Conservation (phyloP, 129 eudicot genomes). For the Lactuca sativa region DNA sequence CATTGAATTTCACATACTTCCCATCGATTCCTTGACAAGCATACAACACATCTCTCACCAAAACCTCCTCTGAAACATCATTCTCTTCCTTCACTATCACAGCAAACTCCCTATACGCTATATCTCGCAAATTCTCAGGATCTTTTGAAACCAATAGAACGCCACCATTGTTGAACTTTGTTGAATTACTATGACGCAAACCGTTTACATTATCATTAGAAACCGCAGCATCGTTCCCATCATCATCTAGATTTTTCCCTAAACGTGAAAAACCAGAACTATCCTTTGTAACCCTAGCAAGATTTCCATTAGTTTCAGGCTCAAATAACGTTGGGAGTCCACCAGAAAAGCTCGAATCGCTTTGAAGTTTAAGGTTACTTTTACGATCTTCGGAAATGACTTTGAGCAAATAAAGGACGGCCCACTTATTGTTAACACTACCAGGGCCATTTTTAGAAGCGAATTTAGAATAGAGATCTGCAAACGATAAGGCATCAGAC, state of each 20-base stretch:
- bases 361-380: conserved; percentile 2
- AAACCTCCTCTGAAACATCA: conserved; percentile 82
- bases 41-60: conserved; percentile 93
- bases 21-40: conserved; percentile 98
- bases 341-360: conserved; percentile 38
- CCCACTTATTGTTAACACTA: conserved; percentile 83
- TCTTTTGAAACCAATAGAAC: conserved; percentile 68
- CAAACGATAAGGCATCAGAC: conserved; percentile 71
- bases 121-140: conserved; percentile 65
- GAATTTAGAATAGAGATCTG: conserved; percentile 82
- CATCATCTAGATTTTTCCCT: conserved; percentile 28
- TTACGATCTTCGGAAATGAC: conserved; percentile 79
- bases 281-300: conserved; percentile 30
- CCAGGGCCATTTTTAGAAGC: conserved; percentile 70
- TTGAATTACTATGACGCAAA: conserved; percentile 20
- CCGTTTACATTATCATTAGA: conserved; percentile 19
- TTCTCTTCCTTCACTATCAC: conserved; percentile 67
- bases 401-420: conserved; percentile 87
- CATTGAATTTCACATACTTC: conserved; percentile 67
- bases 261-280: conserved; percentile 10
- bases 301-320: conserved; percentile 28
- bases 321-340: conserved; percentile 63
- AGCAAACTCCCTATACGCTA: conserved; percentile 75
- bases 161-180: conserved; percentile 60
- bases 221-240: conserved; percentile 16